phyloP scores from a whole-genome alignment of 2,329 filamentous ascomycete genomes.

The Phoma herbarum region DNA sequence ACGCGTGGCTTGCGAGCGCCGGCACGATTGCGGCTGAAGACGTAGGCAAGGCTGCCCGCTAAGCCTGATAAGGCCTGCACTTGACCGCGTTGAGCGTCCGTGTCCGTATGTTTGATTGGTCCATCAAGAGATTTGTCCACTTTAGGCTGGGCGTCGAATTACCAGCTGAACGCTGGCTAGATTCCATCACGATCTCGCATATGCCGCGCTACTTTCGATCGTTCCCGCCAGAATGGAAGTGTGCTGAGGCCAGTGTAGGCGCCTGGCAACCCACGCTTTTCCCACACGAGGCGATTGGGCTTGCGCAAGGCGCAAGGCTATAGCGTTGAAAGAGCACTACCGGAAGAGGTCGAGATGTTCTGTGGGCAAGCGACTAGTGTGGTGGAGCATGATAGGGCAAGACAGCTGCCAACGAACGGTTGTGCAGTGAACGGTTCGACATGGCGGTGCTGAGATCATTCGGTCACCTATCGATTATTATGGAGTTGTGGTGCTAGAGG shows the following conservation, averaged over 20 bases:
- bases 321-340: slow-evolving; percentile 3
- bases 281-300: slow-evolving; percentile 4
- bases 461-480: slow-evolving; percentile 1
- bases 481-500: not conserved
- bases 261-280: not conserved
- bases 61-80: not conserved
- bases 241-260: not conserved
- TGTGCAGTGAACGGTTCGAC: slow-evolving; percentile 1
- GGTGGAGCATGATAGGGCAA: not conserved
- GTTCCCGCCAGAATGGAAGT: not conserved
- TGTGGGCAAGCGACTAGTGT: not conserved
- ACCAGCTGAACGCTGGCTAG: slow-evolving; percentile 1
- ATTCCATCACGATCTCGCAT: slow-evolving; percentile 6
- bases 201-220: slow-evolving; percentile 1
- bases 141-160: slow-evolving; percentile 15
- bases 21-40: slow-evolving; percentile 11
- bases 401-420: not conserved
- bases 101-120: slow-evolving; percentile 9
- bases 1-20: slow-evolving; percentile 15
- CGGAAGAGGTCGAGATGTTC: slow-evolving; percentile 5
- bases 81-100: not conserved
- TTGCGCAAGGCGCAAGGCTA: slow-evolving; percentile 13
- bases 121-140: not conserved
- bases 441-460: slow-evolving; percentile 10
- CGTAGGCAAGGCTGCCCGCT: slow-evolving; percentile 8